Evolutionary conservation across 768 basidiomycete species (phyloP).

Genomic region (Gloeophyllum trabeum): DNA sequence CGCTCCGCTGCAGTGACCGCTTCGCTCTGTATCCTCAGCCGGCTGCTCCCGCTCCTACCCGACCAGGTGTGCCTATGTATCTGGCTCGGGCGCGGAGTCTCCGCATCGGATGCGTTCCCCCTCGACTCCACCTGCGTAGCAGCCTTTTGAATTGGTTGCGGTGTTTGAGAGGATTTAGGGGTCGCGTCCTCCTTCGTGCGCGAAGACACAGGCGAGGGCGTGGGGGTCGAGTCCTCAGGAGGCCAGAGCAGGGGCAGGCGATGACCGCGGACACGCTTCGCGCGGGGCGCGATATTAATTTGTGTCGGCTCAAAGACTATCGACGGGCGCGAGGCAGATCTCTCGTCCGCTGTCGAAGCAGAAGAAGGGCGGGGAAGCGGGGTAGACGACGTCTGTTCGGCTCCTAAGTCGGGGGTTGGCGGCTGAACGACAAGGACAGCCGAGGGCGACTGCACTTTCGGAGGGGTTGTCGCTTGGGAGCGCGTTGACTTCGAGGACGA

Average conservation of each 20-base stretch:
- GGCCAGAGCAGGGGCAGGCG: conserved; percentile 13
- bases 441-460: conserved; percentile 11
- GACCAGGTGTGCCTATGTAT: neutral
- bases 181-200: too few relatives aligned
- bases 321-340: conserved; percentile 11
- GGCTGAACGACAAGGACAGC: conserved; percentile 1
- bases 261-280: conserved; percentile 17
- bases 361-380: too few relatives aligned
- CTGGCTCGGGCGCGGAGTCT: conserved; percentile 2
- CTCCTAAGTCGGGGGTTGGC: conserved; percentile 2
- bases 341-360: conserved; percentile 16
- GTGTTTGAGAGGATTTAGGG: too few relatives aligned
- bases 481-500: conserved; percentile 15
- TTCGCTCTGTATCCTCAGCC: neutral
- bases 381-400: conserved; percentile 1
- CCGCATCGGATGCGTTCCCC: neutral
- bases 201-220: conserved; percentile 22
- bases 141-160: too few relatives aligned
- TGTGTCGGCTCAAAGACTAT: neutral
- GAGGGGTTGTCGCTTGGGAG: conserved; percentile 8
- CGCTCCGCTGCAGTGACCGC: neutral
- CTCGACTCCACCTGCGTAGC: too few relatives aligned
- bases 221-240: conserved; percentile 32
- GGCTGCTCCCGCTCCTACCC: conserved; percentile 7
- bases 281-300: conserved; percentile 11